Percentiles rank a stretch among this genome's conserved stretches.
These are phyloP conservation scores for Uronychia setigera DNA, from an alignment of 73 alveolate species.

Conservation along the genomic window DNA sequence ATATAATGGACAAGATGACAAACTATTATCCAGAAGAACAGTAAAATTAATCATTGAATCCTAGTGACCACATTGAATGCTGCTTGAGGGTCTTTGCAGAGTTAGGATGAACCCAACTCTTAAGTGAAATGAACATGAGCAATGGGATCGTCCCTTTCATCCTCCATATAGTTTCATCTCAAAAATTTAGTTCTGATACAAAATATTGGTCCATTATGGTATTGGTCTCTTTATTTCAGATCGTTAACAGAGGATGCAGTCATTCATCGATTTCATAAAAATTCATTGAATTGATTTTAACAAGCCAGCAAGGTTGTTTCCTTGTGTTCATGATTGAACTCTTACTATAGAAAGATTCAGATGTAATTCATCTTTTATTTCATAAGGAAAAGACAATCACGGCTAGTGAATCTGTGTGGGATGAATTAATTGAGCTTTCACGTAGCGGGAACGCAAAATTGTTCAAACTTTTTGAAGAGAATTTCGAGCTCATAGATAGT, in stretches of 20 bases:
- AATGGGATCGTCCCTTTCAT: conserved; percentile 49
- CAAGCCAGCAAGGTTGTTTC: conserved; percentile 13
- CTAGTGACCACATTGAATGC: background rate
- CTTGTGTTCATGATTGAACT: conserved; percentile 12
- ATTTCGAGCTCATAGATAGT: conserved; percentile 20
- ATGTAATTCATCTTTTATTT: conserved; percentile 8
- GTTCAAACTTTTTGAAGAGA: background rate
- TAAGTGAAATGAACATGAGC: conserved; percentile 22
- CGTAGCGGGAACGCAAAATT: background rate
- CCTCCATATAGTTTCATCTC: background rate
- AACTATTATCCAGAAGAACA: conserved; percentile 37
- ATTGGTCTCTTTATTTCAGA: background rate
- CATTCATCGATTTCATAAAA: conserved; percentile 6
- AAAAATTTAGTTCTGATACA: conserved; percentile 37
- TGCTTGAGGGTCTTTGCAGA: conserved; percentile 43
- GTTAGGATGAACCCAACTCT: conserved; percentile 17
- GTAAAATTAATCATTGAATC: conserved; percentile 24
- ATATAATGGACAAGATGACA: conserved; percentile 9
- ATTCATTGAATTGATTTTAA: background rate
- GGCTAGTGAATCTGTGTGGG: conserved; percentile 25
- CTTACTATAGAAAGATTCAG: conserved; percentile 36
- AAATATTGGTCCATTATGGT: conserved; percentile 39
- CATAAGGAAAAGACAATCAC: background rate
- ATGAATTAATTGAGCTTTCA: conserved; percentile 1
- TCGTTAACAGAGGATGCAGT: conserved; percentile 34